Conservation (phyloP, 805 yeast species). For the Wickerhamiella vanderwaltii region DNA sequence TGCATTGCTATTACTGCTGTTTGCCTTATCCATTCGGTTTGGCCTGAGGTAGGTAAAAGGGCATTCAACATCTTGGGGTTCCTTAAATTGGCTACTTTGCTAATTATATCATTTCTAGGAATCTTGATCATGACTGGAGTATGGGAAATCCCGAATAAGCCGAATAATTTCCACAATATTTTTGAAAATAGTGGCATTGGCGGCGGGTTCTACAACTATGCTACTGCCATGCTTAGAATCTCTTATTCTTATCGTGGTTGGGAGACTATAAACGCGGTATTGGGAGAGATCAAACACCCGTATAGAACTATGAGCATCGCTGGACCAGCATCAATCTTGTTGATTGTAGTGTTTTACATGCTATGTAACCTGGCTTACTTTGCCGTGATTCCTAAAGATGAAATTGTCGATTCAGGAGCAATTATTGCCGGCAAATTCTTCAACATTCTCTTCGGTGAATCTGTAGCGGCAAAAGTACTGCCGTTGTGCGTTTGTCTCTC, state of each 20-base stretch:
- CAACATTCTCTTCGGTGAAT: constrained; percentile 44
- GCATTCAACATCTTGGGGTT: constrained; percentile 45
- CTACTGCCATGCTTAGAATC: constrained; percentile 47
- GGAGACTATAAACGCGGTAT: constrained; percentile 57
- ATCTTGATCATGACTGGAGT: constrained; percentile 30
- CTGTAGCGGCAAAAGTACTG: constrained; percentile 37
- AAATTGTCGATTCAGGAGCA: constrained; percentile 41
- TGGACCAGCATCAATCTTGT: constrained; percentile 45
- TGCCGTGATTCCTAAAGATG: constrained; percentile 36
- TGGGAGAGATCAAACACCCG: constrained; percentile 47
- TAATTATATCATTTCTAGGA: constrained; percentile 40
- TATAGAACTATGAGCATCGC: constrained; percentile 44
- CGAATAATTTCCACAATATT: constrained; percentile 29
- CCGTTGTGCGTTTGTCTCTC: constrained; percentile 51
- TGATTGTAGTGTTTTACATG: constrained; percentile 43
- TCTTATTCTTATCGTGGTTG: constrained; percentile 58
- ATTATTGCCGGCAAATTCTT: constrained; percentile 53
- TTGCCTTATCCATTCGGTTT: constrained; percentile 35
- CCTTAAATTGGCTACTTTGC: constrained; percentile 40
- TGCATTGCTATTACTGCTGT: constrained; percentile 34
- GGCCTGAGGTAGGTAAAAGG: constrained; percentile 39
- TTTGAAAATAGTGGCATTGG: constrained; percentile 34
- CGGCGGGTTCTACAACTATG: constrained; percentile 37
- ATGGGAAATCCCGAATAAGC: constrained; percentile 19
- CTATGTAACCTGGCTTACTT: constrained; percentile 48